Evolutionary conservation across 1,284 basidiomycete genomes (phyloP), one percentile per base, ranked within the genome.

Genomic region (Vanrija pseudolonga): DNA sequence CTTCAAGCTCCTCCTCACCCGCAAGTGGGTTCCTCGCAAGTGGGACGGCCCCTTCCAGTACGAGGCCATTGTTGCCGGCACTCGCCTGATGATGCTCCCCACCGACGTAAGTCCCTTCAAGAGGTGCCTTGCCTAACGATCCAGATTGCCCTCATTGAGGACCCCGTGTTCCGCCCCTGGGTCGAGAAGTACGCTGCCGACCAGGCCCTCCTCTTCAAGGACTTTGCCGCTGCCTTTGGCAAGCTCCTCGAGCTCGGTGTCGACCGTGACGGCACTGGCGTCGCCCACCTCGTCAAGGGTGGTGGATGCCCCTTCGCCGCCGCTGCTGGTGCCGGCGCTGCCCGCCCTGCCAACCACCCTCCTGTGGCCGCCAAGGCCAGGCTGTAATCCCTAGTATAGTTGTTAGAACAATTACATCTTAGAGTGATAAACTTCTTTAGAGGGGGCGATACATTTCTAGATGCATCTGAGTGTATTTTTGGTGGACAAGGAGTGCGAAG

Each of bases 21-120:
- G 78, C 52, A 77, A 80, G 59, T 82, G 81, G 81, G 68, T 73
- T 28, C 75, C 77, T 17, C 70, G 78, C 59, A 68, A 80, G 60
- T 83, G 81, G 81, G 76, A 79, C 51, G 81, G 81, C 2, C 79
- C 79, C 9, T 67, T 76, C 52, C 79, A 80, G 66, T 77, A 71
- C 51, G 72, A 76, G 57, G 76, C 78, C 36, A 72, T 70, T 1
- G 73, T 77, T 9, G 73, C 76, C 6, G 79, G 79, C 20, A 74
- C 75, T 53, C 76, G 78, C 47, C 70, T 83, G 32, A 83, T 83
- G 81, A 81, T 82, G 78, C 74, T 82, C 5, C 80, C 80, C n/a
- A 78, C 77, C 24, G 76, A 79, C 61, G 65, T 76, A 50, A 64
- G 73, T 50, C 1, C 17, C 19, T 4, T 6, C 18, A 22, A 6